A percentile compares a stretch with the other conserved stretches of the same genome.
Evolutionary conservation across 371 early-diverging fungal genomes (phyloP).

Genomic region (Zychaea mexicana): DNA sequence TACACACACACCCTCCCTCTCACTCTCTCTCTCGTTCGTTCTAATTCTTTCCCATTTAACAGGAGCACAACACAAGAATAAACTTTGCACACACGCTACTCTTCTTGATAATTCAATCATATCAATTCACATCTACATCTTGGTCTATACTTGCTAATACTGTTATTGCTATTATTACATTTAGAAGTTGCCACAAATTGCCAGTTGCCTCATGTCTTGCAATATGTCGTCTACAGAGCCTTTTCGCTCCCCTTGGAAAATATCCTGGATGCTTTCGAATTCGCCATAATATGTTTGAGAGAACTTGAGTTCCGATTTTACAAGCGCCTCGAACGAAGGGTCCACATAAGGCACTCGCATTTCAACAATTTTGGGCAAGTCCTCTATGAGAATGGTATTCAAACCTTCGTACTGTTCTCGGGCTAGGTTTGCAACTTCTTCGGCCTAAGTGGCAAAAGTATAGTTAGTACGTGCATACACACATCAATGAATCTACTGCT

Average conservation of each 20-base stretch:
- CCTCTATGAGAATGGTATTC: slow-evolving; percentile 76
- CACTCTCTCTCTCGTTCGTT: no score
- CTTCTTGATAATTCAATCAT: no score
- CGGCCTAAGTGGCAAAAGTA: slow-evolving; percentile 67
- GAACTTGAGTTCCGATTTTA: slow-evolving; percentile 84
- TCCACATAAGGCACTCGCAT: slow-evolving; percentile 86
- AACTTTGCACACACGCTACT: no score
- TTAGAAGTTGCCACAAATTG: slow-evolving; percentile 67
- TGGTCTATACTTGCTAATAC: no score
- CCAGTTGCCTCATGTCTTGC: slow-evolving; percentile 82
- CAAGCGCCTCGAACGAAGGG: slow-evolving; percentile 91
- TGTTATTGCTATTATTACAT: background rate
- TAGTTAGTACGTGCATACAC: no score
- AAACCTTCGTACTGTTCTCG: slow-evolving; percentile 77
- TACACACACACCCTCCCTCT: no score
- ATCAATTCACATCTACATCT: no score
- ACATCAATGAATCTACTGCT: no score
- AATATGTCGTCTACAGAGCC: slow-evolving; percentile 68
- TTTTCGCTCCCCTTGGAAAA: slow-evolving; percentile 50
- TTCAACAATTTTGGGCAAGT: slow-evolving; percentile 89
- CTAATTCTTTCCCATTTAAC: no score
- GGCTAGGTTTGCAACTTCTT: slow-evolving; percentile 71
- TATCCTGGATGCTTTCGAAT: slow-evolving; percentile 52
- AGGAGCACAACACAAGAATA: no score
- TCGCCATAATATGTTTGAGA: slow-evolving; percentile 71